Evolutionary conservation across 228 moss, liverwort and hornwort species (phyloP), one percentile per base, ranked within the genome.

Genomic region (Sphagnum fallax): DNA sequence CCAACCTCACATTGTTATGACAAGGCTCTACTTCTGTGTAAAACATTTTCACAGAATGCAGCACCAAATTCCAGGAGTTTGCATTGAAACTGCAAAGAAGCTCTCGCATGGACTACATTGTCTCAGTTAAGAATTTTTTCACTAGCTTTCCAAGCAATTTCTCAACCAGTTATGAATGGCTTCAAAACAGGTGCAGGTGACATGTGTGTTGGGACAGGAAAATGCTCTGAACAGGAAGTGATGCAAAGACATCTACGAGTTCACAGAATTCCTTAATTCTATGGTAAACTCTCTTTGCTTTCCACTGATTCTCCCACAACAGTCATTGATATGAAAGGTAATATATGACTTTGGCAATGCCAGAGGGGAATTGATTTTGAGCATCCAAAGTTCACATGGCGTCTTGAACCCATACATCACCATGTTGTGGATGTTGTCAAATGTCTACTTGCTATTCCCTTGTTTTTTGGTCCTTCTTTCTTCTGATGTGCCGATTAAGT

Each of bases 181-280:
- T 32, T 32, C 32, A 32, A 2, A 32, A 32, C 62, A 73, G 2
- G 74, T 10, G 63, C 83, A 93, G 77, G 93, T 78, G 89, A 92
- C 18, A 91, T 92, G 96, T 96, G 91, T 62, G 91, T 92, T 7
- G 89, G 89, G 18, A 92, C 80, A 65, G 84, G 88, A 32, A 92
- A 92, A 67, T 88, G 89, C 89, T 9, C 78, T 89, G 13, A 91
- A 96, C 68, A 80, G 88, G 65, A 96, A 96, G 70, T 86, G 82
- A 48, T 88, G 92, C 15, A 89, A 91, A 75, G 92, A 96, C 74
- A 79, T 92, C 4, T 92, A 92, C 58, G 88, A 92, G 83, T 96
- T 89, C 53, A 89, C 82, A 0, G 87, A 96, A 59, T 92, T 89
- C 60, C 92, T 89, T 0, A 91, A 89, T 64, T 89, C 71, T 96